Base-by-base conservation (phyloP, 306 rosid genomes). In the Trichosanthes cucumerina region DNA sequence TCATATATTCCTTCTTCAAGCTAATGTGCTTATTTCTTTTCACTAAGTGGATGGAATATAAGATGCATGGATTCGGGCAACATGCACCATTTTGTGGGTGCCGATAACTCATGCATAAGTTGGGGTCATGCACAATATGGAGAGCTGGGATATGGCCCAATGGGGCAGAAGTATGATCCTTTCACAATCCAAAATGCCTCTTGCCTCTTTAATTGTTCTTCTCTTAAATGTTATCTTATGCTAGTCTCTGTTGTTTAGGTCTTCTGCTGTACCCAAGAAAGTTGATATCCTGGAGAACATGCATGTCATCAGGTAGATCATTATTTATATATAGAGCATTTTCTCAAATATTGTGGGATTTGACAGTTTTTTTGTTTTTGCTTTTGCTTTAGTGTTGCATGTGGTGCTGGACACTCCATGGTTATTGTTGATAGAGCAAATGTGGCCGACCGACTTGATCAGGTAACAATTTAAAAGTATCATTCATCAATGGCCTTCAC, bases 111-210 rank as follows among this genome's bases (percentile, higher is more conserved):
- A 6, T 95, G 99, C 88, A 95, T 95, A 70, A 95, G 99, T 78
- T 95, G 99, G 99, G 99, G 99, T 78, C 96, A 86, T 31, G 99
- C 99, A 82, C 97, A 95, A 79, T 77, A 95, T 81, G 99, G 99
- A 66, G 99, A 95, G 86, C 86, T 95, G 84, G 99, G 99, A 88
- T 95, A 92, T 83, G 99, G 99, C 54, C 99, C 97, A 76, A 74
- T 12, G 56, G 99, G 91, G 79, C 99, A 95, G 90, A 95, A 95
- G 99, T 92, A 88, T 63, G 96, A 43, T 84, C 10, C 31, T 77
- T n/a, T 18, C 50, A 7, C 72, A 13, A 15, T 43, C 7, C 16
- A 8, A 23, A 39, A 43, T 31, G 57, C 10, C 16, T 66, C 38
- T 2, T 79, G 14, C 60, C 50, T 56, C 63, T 46, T 57, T 46